Conservation (phyloP, 2,329 filamentous ascomycete species). For the Rhinocladiella similis region DNA sequence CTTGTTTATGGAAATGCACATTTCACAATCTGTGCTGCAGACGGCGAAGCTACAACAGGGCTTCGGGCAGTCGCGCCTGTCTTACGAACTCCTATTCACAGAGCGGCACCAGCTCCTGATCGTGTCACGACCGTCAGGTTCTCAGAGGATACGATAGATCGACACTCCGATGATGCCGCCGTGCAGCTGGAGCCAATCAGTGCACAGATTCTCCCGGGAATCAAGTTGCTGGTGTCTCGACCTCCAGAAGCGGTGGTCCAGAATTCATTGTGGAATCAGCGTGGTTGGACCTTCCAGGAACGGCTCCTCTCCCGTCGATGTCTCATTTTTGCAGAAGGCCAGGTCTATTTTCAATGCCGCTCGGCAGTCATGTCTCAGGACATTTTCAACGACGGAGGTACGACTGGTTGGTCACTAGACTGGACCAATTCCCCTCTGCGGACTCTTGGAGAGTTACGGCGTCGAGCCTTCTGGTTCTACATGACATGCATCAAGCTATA, state of each 20-base stretch:
- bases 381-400: background rate
- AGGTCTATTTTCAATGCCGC: conserved; percentile 7
- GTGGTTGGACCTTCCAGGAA: conserved; percentile 29
- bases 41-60: conserved; percentile 27
- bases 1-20: conserved; percentile 35
- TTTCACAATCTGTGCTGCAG: conserved; percentile 39
- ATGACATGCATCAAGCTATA: conserved; percentile 35
- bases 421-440: conserved; percentile 32
- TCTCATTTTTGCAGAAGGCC: background rate
- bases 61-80: conserved; percentile 16
- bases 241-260: conserved; percentile 27
- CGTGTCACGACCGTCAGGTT: no score
- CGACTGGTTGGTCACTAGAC: conserved; percentile 28
- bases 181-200: conserved; percentile 1
- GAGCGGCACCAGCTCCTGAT: no score
- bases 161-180: background rate
- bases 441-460: conserved; percentile 31
- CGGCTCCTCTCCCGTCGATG: conserved; percentile 1
- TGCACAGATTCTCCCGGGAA: conserved; percentile 19
- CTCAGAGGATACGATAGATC: no score
- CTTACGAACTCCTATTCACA: no score
- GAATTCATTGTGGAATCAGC: conserved; percentile 17
- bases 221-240: conserved; percentile 28
- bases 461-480: conserved; percentile 34
- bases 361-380: conserved; percentile 8